Conservation (phyloP, 306 rosid genomes). For the Sophora flavescens region DNA sequence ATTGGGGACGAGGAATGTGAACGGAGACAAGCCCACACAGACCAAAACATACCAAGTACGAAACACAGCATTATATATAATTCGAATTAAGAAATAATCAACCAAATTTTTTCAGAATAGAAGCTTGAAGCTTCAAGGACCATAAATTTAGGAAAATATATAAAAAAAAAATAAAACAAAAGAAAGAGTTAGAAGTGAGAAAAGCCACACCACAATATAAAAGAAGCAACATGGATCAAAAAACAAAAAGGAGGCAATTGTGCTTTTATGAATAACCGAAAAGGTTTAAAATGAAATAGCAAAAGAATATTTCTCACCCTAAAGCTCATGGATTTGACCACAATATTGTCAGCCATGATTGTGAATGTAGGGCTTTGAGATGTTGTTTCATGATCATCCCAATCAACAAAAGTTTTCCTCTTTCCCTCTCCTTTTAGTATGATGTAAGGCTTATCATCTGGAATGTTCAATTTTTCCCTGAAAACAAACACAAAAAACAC, state of each 20-base stretch:
- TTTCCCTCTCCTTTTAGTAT: conserved; percentile 64
- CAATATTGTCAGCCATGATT: conserved; percentile 58
- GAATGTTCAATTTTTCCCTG: conserved; percentile 76
- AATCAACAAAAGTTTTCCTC: conserved; percentile 61
- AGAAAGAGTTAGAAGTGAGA: neutral
- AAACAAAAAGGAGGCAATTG: neutral
- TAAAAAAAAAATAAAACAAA: too few relatives aligned
- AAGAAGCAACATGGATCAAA: neutral
- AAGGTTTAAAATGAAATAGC: neutral
- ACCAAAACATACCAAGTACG: neutral
- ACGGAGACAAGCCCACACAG: neutral
- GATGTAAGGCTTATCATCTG: conserved; percentile 66
- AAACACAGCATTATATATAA: neutral
- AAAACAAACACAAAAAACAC: conserved; percentile 2
- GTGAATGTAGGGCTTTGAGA: conserved; percentile 72
- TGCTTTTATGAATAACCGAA: neutral
- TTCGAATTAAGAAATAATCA: neutral
- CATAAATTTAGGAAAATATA: neutral
- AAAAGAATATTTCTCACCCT: conserved; percentile 52
- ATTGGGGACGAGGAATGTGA: neutral
- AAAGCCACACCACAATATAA: neutral
- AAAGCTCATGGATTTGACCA: conserved; percentile 65
- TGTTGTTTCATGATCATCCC: conserved; percentile 67
- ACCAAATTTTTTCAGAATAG: neutral
- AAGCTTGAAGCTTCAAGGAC: neutral